Conservation (phyloP, 1,284 basidiomycete genomes). For the Ceratobasidium papillatum region DNA sequence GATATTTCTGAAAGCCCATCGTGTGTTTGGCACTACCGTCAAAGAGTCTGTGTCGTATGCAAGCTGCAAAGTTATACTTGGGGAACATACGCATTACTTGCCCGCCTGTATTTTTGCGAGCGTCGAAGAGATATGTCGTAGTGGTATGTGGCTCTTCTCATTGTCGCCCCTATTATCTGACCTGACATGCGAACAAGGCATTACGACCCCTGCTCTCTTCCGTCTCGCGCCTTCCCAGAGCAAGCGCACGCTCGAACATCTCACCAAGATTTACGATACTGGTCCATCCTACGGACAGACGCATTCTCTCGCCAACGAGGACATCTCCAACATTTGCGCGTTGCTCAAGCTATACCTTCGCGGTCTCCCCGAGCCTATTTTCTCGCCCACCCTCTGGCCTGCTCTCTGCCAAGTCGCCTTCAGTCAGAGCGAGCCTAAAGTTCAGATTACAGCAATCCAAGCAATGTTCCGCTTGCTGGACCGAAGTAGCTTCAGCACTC, state of each 20-base stretch:
- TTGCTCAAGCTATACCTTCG: slow-evolving; percentile 31
- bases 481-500: slow-evolving; percentile 2
- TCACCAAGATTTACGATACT: not conserved
- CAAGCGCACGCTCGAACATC: slow-evolving; percentile 18
- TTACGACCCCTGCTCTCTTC: slow-evolving; percentile 21
- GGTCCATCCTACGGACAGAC: slow-evolving; percentile 4
- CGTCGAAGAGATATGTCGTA: slow-evolving; percentile 23
- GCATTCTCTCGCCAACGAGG: not conserved
- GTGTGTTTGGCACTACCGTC: slow-evolving; percentile 16
- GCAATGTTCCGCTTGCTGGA: slow-evolving; percentile 15
- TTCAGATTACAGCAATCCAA: slow-evolving; percentile 17
- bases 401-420: slow-evolving; percentile 1
- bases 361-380: slow-evolving; percentile 18
- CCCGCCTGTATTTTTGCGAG: slow-evolving; percentile 24
- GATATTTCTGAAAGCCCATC: not conserved
- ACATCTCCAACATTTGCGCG: slow-evolving; percentile 16
- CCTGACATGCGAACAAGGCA: not conserved
- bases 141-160: not conserved
- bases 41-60: slow-evolving; percentile 10
- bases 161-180: not conserved
- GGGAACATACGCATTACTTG: slow-evolving; percentile 14
- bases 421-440: not conserved
- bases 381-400: slow-evolving; percentile 16
- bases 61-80: slow-evolving; percentile 23
- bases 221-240: not conserved